phyloP scores from a whole-genome alignment of 73 alveolate species.

The Symbiodinium natans region DNA sequence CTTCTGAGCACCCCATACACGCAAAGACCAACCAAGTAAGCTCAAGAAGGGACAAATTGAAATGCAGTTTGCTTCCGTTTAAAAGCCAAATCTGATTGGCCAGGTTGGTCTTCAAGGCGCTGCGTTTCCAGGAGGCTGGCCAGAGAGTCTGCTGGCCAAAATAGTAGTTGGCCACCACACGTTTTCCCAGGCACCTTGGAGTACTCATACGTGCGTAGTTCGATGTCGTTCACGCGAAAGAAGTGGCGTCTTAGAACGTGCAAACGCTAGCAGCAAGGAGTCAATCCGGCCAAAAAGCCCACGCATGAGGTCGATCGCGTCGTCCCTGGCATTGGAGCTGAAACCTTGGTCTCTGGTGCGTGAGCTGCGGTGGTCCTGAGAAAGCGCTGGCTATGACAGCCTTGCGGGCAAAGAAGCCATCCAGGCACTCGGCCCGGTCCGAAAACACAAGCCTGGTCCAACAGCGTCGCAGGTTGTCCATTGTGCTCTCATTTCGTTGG shows the following conservation, averaged over 20 bases:
- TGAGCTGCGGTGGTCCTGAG: not conserved
- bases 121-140: constrained; percentile 18
- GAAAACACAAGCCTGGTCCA: constrained; percentile 13
- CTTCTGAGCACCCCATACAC: no score
- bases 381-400: not conserved
- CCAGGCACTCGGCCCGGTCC: constrained; percentile 63
- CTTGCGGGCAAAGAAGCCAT: not conserved
- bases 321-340: not conserved
- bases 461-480: not conserved
- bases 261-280: no score
- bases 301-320: constrained; percentile 39
- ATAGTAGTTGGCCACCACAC: constrained; percentile 65
- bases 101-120: no score
- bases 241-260: no score
- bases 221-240: no score
- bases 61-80: no score
- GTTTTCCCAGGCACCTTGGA: constrained; percentile 23
- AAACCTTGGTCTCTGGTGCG: not conserved
- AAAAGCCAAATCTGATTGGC: no score
- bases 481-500: no score
- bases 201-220: not conserved
- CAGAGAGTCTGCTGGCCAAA: constrained; percentile 6
- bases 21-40: no score
- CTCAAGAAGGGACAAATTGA: no score
- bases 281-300: not conserved